Evolutionary conservation across 495 filamentous ascomycete species (phyloP).

Genomic region (Talaromyces thailandensis): DNA sequence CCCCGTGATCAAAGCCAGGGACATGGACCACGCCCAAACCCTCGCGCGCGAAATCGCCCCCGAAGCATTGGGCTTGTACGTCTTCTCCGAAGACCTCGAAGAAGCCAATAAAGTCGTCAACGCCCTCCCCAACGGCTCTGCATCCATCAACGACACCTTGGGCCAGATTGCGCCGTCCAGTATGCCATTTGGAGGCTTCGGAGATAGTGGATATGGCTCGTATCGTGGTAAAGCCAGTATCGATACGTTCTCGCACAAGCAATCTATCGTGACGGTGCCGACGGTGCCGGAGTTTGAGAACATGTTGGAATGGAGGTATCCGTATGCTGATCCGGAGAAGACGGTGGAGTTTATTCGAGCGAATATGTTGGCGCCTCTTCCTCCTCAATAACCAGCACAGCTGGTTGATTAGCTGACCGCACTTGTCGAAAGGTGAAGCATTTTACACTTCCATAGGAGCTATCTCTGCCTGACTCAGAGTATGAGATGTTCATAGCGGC

Average conservation of each 20-base stretch:
- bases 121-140: not conserved
- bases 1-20: slow-evolving; percentile 41
- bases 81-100: not conserved
- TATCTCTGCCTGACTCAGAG: not conserved
- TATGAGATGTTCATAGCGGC: not conserved
- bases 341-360: not conserved
- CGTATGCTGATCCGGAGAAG: not conserved
- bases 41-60: not conserved
- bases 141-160: not conserved
- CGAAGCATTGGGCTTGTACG: not conserved
- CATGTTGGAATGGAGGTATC: not conserved
- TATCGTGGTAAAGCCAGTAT: slow-evolving; percentile 2
- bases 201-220: not conserved
- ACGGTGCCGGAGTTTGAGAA: not conserved
- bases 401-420: not conserved
- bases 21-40: not conserved
- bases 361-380: not conserved
- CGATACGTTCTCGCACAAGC: not conserved
- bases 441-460: not conserved
- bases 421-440: not conserved
- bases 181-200: not conserved
- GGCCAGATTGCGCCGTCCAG: not conserved
- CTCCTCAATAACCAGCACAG: not conserved
- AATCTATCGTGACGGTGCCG: slow-evolving; percentile 1
- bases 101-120: not conserved